These are phyloP conservation scores for Neonectria magnoliae DNA, from an alignment of 2,329 filamentous ascomycete species.

Conservation along the genomic window DNA sequence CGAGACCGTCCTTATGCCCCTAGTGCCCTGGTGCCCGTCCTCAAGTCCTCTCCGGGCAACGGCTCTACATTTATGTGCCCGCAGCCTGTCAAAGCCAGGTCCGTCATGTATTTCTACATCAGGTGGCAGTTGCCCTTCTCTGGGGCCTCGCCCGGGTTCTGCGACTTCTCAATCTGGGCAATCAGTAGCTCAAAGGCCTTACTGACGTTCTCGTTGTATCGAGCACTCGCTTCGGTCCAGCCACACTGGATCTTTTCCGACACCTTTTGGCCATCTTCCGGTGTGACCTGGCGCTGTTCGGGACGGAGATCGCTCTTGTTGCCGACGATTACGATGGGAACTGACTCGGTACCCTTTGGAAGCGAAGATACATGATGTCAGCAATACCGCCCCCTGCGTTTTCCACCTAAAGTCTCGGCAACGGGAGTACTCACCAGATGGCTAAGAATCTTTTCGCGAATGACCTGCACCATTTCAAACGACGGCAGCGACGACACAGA, in stretches of 20 bases:
- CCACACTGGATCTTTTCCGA: slow-evolving; percentile 90
- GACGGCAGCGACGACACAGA: slow-evolving; percentile 94
- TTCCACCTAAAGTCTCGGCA: not conserved
- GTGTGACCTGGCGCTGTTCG: slow-evolving; percentile 89
- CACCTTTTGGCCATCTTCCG: slow-evolving; percentile 85
- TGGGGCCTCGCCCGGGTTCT: slow-evolving; percentile 87
- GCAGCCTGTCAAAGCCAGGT: slow-evolving; percentile 1
- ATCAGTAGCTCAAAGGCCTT: slow-evolving; percentile 96
- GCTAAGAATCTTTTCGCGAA: slow-evolving; percentile 96
- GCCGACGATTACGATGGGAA: slow-evolving; percentile 93
- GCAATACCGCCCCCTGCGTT: not conserved
- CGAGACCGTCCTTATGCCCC: slow-evolving; percentile 9
- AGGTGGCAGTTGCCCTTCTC: slow-evolving; percentile 82
- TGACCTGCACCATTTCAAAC: slow-evolving; percentile 97
- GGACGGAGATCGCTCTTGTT: slow-evolving; percentile 96
- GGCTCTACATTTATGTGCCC: slow-evolving; percentile 3
- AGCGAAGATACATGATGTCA: not conserved
- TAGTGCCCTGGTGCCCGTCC: not conserved
- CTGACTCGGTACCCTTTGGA: slow-evolving; percentile 83
- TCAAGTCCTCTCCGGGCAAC: not conserved
- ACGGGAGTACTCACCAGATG: slow-evolving; percentile 72
- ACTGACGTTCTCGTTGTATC: slow-evolving; percentile 92
- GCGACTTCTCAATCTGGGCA: slow-evolving; percentile 91
- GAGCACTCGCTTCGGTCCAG: slow-evolving; percentile 93
- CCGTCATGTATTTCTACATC: slow-evolving; percentile 68